phyloP scores from a whole-genome alignment of 176 grass and related monocot species.

The Tuctoria greenei region DNA sequence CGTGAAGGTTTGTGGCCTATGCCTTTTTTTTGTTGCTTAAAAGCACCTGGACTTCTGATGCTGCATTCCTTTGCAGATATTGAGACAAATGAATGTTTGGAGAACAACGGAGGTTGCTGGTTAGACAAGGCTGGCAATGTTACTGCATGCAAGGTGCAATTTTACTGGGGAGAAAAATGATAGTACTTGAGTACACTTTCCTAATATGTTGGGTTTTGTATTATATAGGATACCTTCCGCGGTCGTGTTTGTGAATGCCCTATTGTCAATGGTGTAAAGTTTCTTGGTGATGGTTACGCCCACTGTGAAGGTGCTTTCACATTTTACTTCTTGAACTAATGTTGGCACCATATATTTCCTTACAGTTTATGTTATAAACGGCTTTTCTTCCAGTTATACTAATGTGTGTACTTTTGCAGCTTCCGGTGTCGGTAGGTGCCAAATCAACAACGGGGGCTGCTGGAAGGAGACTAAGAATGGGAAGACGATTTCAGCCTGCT shows the following conservation, averaged over 20 bases:
- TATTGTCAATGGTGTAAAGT: conserved; percentile 68
- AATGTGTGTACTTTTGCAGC: conserved; percentile 38
- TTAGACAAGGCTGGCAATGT: conserved; percentile 55
- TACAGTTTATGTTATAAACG: background rate
- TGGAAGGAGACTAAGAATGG: conserved; percentile 74
- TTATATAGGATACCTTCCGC: conserved; percentile 77
- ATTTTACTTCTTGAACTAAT: background rate
- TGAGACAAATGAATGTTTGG: conserved; percentile 93
- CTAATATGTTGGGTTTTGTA: background rate
- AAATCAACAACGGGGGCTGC: conserved; percentile 85
- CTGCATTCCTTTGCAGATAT: conserved; percentile 48
- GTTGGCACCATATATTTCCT: conserved; percentile 2
- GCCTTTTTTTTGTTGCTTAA: conserved; percentile 2
- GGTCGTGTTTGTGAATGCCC: conserved; percentile 86
- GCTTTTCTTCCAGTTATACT: background rate
- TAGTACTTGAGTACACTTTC: background rate
- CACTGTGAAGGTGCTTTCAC: conserved; percentile 66
- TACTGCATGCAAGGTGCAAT: conserved; percentile 76
- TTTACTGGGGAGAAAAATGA: background rate
- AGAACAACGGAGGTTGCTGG: conserved; percentile 94
- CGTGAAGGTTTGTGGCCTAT: conserved; percentile 57
- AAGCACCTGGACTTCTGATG: background rate
- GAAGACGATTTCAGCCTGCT: conserved; percentile 68
- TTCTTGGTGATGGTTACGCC: conserved; percentile 71
- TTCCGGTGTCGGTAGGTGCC: conserved; percentile 76